Percentiles rank a stretch among this genome's conserved stretches.
Conservation (phyloP, 2,329 filamentous ascomycete genomes). For the Ceratocystis papillata region DNA sequence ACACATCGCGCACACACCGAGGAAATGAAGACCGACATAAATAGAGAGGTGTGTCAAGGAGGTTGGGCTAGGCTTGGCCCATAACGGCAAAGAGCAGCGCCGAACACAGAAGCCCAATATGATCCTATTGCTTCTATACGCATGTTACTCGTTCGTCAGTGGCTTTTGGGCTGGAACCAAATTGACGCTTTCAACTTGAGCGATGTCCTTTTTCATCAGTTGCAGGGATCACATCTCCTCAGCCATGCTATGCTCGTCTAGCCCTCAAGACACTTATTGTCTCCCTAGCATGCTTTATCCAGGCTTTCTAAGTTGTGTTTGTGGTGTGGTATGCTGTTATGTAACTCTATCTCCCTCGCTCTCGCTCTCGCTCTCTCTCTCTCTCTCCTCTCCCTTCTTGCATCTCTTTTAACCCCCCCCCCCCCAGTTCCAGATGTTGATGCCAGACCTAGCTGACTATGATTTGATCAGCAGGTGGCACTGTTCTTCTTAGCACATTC, state of each 20-base stretch:
- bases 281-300: not conserved
- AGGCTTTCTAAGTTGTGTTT: not conserved
- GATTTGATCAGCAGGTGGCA: slow-evolving; percentile 1
- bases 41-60: not conserved
- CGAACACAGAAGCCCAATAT: not conserved
- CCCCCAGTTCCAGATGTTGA: not conserved
- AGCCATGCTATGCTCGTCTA: not conserved
- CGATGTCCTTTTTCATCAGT: not conserved
- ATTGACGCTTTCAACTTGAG: slow-evolving; percentile 4
- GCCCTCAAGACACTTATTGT: not conserved
- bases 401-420: not conserved
- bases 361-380: not conserved
- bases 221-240: not conserved
- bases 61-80: not conserved
- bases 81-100: not conserved
- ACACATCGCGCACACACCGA: not conserved
- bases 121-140: not conserved
- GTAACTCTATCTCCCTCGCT: not conserved
- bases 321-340: not conserved
- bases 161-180: slow-evolving; percentile 6
- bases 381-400: not conserved
- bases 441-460: not conserved
- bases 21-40: slow-evolving; percentile 6
- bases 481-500: not conserved
- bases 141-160: not conserved